These are phyloP conservation scores for Tylopilus sp. DNA, from an alignment of 1,284 basidiomycete species.

Conservation along the genomic window DNA sequence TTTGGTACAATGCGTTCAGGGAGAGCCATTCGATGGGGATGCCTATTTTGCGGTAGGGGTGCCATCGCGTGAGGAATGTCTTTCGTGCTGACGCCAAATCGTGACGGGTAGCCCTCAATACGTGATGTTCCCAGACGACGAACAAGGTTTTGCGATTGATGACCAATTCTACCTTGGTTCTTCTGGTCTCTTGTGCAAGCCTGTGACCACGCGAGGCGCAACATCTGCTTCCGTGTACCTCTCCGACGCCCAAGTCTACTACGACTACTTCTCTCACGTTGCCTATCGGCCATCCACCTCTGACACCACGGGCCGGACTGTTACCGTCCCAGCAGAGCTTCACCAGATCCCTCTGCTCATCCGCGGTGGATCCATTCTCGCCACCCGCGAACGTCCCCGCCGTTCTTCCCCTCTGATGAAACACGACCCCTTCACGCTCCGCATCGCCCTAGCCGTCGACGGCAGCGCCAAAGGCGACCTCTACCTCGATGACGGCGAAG, in stretches of 20 bases:
- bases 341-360: slow-evolving; percentile 83
- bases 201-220: slow-evolving; percentile 77
- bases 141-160: slow-evolving; percentile 82
- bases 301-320: slow-evolving; percentile 36
- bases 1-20: slow-evolving; percentile 97
- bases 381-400: slow-evolving; percentile 84
- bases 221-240: slow-evolving; percentile 80
- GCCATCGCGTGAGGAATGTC: neutral
- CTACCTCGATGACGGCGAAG: slow-evolving; percentile 94
- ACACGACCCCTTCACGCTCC: slow-evolving; percentile 90
- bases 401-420: slow-evolving; percentile 87
- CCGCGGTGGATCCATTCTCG: slow-evolving; percentile 89
- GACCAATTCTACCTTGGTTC: slow-evolving; percentile 94
- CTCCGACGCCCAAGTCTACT: slow-evolving; percentile 91
- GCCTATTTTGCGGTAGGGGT: slow-evolving; percentile 71
- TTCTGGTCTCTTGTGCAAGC: slow-evolving; percentile 90
- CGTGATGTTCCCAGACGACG: slow-evolving; percentile 87
- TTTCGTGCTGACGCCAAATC: neutral
- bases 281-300: slow-evolving; percentile 18
- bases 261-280: slow-evolving; percentile 81
- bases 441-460: slow-evolving; percentile 73
- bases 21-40: slow-evolving; percentile 79
- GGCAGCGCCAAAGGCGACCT: slow-evolving; percentile 78
- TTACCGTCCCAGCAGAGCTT: slow-evolving; percentile 74
- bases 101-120: slow-evolving; percentile 79